Evolutionary conservation across 2,329 filamentous ascomycete species (phyloP), one percentile per base, ranked within the genome.

Genomic region (Fusarium poae): DNA sequence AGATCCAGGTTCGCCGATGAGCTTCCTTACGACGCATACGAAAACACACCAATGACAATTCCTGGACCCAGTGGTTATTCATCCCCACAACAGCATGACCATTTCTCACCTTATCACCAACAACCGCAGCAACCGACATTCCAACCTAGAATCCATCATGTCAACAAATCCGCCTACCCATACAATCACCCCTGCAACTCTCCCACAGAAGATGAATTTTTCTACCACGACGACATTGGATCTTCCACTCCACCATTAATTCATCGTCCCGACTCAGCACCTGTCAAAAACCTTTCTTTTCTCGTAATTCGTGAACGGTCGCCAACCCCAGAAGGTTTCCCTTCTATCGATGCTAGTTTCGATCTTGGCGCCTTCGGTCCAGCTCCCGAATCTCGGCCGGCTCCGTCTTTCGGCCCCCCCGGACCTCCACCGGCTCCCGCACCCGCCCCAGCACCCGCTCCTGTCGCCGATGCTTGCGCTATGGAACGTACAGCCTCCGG

Each of bases 401-500:
- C 59, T 42, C 64, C 65, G n/a, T 53, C 57, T 39, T 67, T 67
- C 49, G 58, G 65, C n/a, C 52, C 66, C 34, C 54, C 66, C 52
- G 67, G 57, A 11, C 59, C 59, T 32, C 46, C 43, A 29, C 56
- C 60, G 43, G 57, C 55, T 13, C 61, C 50, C 12, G 56, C 35
- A 30, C 49, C 40, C 20, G 57, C 21, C 13, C 52, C 59, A 45
- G 57, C 52, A 15, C 61, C 48, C 18, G 54, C 58, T 35, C 58
- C 56, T 29, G 54, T 54, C 30, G 53, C 69, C 57, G 62, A 65
- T 43, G 54, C 68, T 34, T 72, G 67, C 50, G 65, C 75, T 29
- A 81, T 85, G 79, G 84, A 86, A 68, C 79, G 82, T 29, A 86
- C 84, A 29, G 80, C 80, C 39, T 85, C 84, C 1, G 84, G 84